Percentiles rank a stretch among this genome's conserved stretches.
Evolutionary conservation across 768 basidiomycete species (phyloP).

Genomic region (Harrya chromipes): DNA sequence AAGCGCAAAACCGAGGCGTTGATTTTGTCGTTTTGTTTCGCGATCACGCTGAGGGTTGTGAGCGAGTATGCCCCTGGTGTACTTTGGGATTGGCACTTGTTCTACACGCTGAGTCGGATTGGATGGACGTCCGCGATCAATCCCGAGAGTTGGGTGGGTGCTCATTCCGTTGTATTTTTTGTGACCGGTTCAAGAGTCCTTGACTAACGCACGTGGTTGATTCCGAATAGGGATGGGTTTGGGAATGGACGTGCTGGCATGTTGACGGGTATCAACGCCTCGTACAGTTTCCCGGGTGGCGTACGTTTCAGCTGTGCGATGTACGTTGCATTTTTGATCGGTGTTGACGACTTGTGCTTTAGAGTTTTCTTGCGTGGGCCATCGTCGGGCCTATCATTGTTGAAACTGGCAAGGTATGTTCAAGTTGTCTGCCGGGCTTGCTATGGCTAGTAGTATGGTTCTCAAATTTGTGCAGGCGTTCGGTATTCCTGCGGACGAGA

Average conservation of each 20-base stretch:
- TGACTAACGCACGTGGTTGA: constrained; percentile 22
- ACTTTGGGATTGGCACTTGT: constrained; percentile 61
- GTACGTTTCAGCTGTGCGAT: constrained; percentile 30
- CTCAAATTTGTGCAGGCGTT: constrained; percentile 13
- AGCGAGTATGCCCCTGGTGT: constrained; percentile 60
- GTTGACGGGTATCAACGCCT: constrained; percentile 54
- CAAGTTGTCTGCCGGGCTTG: neutral
- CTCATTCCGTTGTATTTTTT: neutral
- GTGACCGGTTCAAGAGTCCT: neutral
- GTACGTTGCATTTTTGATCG: neutral
- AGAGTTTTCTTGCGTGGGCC: constrained; percentile 60
- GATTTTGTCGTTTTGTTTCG: constrained; percentile 41
- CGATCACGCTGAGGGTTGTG: constrained; percentile 52
- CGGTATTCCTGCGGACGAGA: constrained; percentile 10
- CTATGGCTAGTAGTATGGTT: no score
- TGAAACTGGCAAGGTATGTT: constrained; percentile 39
- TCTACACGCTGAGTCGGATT: constrained; percentile 55
- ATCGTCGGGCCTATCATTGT: constrained; percentile 57
- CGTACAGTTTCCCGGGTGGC: constrained; percentile 47
- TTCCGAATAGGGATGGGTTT: constrained; percentile 16
- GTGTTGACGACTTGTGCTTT: neutral
- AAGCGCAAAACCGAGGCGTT: constrained; percentile 55
- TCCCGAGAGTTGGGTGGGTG: constrained; percentile 55
- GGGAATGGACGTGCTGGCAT: constrained; percentile 46
- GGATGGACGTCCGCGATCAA: constrained; percentile 60